Conservation (phyloP, 805 yeast genomes). For the Candida ponderosae region DNA sequence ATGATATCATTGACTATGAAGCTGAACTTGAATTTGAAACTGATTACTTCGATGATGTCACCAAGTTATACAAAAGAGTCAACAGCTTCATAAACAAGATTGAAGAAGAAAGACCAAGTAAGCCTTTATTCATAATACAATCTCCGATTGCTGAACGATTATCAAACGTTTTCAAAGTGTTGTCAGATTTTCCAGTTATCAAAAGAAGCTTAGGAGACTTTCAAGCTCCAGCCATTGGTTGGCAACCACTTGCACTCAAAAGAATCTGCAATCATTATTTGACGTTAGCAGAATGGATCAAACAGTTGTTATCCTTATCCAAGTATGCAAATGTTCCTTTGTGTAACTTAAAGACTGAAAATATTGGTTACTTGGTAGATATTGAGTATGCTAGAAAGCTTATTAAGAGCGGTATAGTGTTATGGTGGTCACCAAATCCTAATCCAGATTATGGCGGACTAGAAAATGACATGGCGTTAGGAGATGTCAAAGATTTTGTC, state of each 20-base stretch:
- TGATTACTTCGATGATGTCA: constrained; percentile 43
- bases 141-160: constrained; percentile 53
- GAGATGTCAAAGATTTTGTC: constrained; percentile 50
- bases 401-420: constrained; percentile 52
- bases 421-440: constrained; percentile 91
- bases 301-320: constrained; percentile 56
- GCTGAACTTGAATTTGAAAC: constrained; percentile 46
- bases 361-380: constrained; percentile 74
- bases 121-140: constrained; percentile 61
- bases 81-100: constrained; percentile 45
- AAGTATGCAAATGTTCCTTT: constrained; percentile 76
- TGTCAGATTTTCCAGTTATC: constrained; percentile 54
- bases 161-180: constrained; percentile 34
- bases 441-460: constrained; percentile 80
- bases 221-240: constrained; percentile 65
- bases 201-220: constrained; percentile 51
- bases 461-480: constrained; percentile 48
- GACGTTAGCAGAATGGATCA: constrained; percentile 66
- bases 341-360: constrained; percentile 76
- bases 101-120: constrained; percentile 61
- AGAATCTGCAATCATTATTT: constrained; percentile 64
- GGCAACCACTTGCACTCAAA: constrained; percentile 66
- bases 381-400: constrained; percentile 78
- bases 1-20: constrained; percentile 45
- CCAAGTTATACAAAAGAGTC: constrained; percentile 50